Conservation (phyloP, 805 yeast genomes). For the Starmerella tilneyi region DNA sequence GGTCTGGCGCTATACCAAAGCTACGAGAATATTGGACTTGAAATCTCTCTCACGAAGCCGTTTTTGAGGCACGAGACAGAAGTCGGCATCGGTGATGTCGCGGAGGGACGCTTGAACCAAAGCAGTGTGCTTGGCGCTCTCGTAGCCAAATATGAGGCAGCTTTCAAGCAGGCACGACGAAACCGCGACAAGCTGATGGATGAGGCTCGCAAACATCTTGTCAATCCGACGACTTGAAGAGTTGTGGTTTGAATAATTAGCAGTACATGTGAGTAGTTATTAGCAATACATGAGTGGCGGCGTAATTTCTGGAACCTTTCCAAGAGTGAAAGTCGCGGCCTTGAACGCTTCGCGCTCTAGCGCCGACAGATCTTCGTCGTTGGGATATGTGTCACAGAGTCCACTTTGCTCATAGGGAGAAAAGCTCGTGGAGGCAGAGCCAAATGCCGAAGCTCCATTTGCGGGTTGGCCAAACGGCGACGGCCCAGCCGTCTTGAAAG, state of each 20-base stretch:
- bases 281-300: conserved; percentile 30
- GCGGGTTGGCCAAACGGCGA: neutral
- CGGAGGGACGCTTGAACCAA: conserved; percentile 49
- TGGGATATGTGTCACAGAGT: conserved; percentile 22
- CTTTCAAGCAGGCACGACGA: conserved; percentile 17
- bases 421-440: conserved; percentile 12
- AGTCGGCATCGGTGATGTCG: conserved; percentile 50
- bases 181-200: conserved; percentile 10
- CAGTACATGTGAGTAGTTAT: neutral
- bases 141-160: conserved; percentile 21
- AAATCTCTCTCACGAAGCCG: conserved; percentile 76
- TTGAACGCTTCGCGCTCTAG: conserved; percentile 40
- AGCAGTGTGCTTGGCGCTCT: conserved; percentile 23
- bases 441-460: neutral
- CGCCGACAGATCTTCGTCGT: conserved; percentile 37
- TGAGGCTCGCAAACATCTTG: conserved; percentile 9
- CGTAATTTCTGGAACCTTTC: conserved; percentile 28
- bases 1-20: conserved; percentile 87
- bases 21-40: conserved; percentile 67
- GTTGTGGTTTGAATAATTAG: neutral
- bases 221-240: neutral
- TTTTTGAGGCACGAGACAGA: conserved; percentile 73
- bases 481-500: neutral
- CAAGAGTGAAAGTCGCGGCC: conserved; percentile 26
- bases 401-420: conserved; percentile 30